phyloP scores from a whole-genome alignment of 2,329 filamentous ascomycete species.

The Moelleriella libera region DNA sequence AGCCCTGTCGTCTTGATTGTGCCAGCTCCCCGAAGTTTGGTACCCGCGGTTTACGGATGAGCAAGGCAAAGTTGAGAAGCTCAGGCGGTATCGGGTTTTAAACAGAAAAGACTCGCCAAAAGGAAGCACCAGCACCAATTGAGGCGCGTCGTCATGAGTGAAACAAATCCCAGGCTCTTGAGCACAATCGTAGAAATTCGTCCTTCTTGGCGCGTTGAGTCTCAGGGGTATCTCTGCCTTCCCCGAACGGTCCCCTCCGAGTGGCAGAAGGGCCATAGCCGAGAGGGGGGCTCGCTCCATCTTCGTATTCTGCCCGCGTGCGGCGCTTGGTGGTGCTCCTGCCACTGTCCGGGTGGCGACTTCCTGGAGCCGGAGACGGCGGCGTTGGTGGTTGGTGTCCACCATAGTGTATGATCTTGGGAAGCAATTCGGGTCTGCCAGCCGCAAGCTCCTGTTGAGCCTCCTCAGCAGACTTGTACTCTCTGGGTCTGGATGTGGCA shows the following conservation, averaged over 20 bases:
- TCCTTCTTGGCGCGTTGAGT: slow-evolving; percentile 78
- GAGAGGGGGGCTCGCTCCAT: slow-evolving; percentile 74
- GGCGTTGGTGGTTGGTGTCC: slow-evolving; percentile 89
- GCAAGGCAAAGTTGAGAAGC: too few species aligned
- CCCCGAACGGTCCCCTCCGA: slow-evolving; percentile 60
- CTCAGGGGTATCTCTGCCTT: slow-evolving; percentile 71
- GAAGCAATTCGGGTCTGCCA: slow-evolving; percentile 82
- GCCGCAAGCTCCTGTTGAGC: slow-evolving; percentile 81
- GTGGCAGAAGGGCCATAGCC: slow-evolving; percentile 54
- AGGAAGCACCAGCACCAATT: too few species aligned
- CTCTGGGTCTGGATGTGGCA: slow-evolving; percentile 53
- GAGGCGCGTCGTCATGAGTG: slow-evolving; percentile 58
- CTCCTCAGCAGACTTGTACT: slow-evolving; percentile 93
- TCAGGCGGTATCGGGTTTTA: neutral
- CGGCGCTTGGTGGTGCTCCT: slow-evolving; percentile 58
- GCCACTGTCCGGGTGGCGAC: slow-evolving; percentile 29
- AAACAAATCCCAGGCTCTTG: slow-evolving; percentile 90
- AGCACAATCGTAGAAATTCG: slow-evolving; percentile 76
- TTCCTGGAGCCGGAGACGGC: slow-evolving; percentile 57
- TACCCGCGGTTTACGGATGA: too few species aligned
- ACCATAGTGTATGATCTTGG: slow-evolving; percentile 89
- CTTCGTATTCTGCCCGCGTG: slow-evolving; percentile 82
- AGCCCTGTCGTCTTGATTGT: too few species aligned
- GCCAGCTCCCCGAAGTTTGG: too few species aligned
- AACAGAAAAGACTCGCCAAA: neutral